Base-by-base conservation (phyloP, 441 rosid genomes). In the Viola pubescens region DNA sequence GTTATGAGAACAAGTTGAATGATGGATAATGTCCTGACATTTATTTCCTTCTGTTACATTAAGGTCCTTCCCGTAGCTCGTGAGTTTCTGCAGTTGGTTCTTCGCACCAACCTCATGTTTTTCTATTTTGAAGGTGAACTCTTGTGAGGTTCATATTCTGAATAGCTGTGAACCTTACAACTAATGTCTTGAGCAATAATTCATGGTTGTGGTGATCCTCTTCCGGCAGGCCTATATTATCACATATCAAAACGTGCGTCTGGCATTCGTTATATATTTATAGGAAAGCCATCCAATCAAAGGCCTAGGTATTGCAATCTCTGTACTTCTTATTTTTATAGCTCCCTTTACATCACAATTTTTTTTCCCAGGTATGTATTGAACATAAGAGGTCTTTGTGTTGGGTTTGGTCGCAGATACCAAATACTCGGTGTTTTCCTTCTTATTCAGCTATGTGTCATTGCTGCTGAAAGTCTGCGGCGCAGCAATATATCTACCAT, bases 111-210 rank as follows among this genome's bases (percentile, higher is more conserved):
- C 72, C 79, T 87, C 60, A 87, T 92, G 98, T 83, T 92, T 71
- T 92, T 92, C 86, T 89, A 92, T 81, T 92, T 89, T 62, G 96
- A 92, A 92, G 98, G 97, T 92, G 58, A 70, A 9, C 52, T 49
- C 49, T 13, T 19, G 43, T 60, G 13, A 46, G 61, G 41, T 50
- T 49, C 57, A 49, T 65, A 13, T 59, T 42, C 50, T 57, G 34
- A 26, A 0, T 26, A 26, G 19, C 34, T 7, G 48, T 43, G 56
- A 12, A 39, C 37, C 46, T 65, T 37, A 7, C 37, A 13, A 48
- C 48, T 7, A 9, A 12, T 55, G 47, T 54, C 75, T 68, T 39
- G 16, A 54, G 11, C 19, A 51, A 58, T 47, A 41, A 43, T 62
- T 63, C 58, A 53, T 50, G 34, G 34, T 41, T 49, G 7, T 14